Evolutionary conservation across 352 stramenopile genomes (phyloP), one percentile per base, ranked within the genome.

Genomic region (Blastocystis sp.): DNA sequence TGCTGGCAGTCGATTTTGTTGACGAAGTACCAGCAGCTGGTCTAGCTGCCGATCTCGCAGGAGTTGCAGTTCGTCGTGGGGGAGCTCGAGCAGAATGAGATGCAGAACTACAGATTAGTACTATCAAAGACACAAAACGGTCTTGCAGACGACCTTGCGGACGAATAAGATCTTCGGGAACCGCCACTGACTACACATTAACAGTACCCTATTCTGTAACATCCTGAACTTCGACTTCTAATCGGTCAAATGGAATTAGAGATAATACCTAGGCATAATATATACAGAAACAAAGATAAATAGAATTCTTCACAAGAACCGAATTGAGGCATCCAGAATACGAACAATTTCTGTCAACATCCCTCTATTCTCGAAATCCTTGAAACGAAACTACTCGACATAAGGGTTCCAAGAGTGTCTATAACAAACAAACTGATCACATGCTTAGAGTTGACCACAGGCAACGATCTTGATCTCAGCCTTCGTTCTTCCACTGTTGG

Each of bases 381-480:
- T n/a, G n/a, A n/a, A n/a, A n/a, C n/a, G n/a, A n/a, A n/a, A n/a
- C n/a, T 46, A 46, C 39, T 9, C 39, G 39, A 46, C 3, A 9
- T 46, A 46, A 9, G 39, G 39, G 39, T 46, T 46, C 39, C 39
- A 46, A 46, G 39, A 9, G 9, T 46, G 9, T n/a, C 39, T 46
- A 9, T 69, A 78, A 58, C 66, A 78, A 59, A 78, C 66, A 69
- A 69, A 24, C 9, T 9, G 32, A 43, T 21, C 14, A 37, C n/a
- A 73, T n/a, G 4, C 29, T 78, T 78, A 78, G 16, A 78, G 66
- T 39, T 78, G 66, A 78, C 97, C 97, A 89, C 93, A 98, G 90
- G 98, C 93, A 83, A 93, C 94, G 83, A 99, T 89, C 56, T 96
- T 91, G 71, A 99, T 94, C 56, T 91, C 88, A 88, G 92, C 89